Conservation (phyloP, 1,284 basidiomycete species). For the Coriolopsis trogii region DNA sequence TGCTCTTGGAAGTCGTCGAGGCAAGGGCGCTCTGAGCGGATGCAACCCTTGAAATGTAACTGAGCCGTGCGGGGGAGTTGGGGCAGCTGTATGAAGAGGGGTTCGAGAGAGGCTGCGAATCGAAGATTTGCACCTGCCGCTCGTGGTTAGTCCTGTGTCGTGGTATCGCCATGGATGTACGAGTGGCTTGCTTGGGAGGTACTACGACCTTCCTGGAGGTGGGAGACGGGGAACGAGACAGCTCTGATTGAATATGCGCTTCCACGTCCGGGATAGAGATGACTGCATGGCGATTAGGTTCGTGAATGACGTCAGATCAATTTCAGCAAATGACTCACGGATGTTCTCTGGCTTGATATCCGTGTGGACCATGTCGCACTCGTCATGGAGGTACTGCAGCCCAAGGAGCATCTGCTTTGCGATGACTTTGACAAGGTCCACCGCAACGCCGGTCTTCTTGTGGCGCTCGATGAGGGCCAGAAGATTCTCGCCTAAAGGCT, state of each 20-base stretch:
- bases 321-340: constrained; percentile 50
- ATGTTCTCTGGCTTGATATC: constrained; percentile 96
- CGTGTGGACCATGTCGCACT: constrained; percentile 86
- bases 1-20: constrained; percentile 18
- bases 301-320: background rate
- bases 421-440: constrained; percentile 81
- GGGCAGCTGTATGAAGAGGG: constrained; percentile 46
- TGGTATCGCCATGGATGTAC: constrained; percentile 62
- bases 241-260: constrained; percentile 66
- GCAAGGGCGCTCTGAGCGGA: constrained; percentile 29
- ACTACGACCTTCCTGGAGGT: constrained; percentile 73
- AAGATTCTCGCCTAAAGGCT: constrained; percentile 89
- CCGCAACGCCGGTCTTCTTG: constrained; percentile 84
- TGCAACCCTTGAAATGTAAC: constrained; percentile 37
- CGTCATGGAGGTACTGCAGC: constrained; percentile 89
- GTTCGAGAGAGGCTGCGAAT: constrained; percentile 69
- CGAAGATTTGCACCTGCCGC: constrained; percentile 75
- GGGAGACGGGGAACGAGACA: constrained; percentile 66
- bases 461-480: constrained; percentile 85
- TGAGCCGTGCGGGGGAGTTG: constrained; percentile 39
- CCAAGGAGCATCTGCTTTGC: constrained; percentile 84
- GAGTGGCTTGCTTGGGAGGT: constrained; percentile 55
- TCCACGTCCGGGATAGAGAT: constrained; percentile 79
- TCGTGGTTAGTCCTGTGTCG: constrained; percentile 49
- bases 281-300: constrained; percentile 47